Evolutionary conservation across 164 flowering plant species (phyloP), one percentile per base, ranked within the genome.

Genomic region (Litsea cubeba): DNA sequence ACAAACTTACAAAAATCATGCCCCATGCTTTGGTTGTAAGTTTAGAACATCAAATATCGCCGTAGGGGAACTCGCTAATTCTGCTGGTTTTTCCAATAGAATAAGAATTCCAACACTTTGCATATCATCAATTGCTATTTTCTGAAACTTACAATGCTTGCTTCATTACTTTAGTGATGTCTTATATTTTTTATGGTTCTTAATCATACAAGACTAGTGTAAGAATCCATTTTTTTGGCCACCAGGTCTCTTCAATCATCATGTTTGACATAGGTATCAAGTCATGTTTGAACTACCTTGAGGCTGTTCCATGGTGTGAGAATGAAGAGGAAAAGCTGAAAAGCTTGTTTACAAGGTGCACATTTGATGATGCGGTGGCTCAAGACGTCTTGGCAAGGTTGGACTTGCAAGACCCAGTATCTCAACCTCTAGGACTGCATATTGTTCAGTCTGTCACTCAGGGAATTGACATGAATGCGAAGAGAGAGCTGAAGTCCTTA

Each of bases 221-320:
- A 71, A 26, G 23, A n/a, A 1, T 71, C 46, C 17, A 5, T 73
- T 28, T 40, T 64, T 30, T 20, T 20, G 69, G 50, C 22, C 2
- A 14, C 20, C 73, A 94, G 97, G 96, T 90, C 35, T 83, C 96
- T 69, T 90, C 90, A 23, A 80, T 88, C 69, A 90, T 94, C 77
- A 85, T 80, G 88, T 94, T 94, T 82, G 80, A 70, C n/a, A 83
- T 79, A 78, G 89, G 91, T 51, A 83, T 94, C 73, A 74, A 75
- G 23, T 84, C 88, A 40, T 94, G 98, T 81, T 83, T 94, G 73
- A 85, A 85, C 67, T 94, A 92, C 81, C 85, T 92, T 8, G 97
- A 92, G 75, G 98, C 97, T 75, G 95, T 94, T 73, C 97, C 98
- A 72, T 94, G 97, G 97, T 85, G 85, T 22, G 98, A 92, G 79